Base-by-base conservation (phyloP, 495 filamentous ascomycete species). In the Extremus antarcticus region DNA sequence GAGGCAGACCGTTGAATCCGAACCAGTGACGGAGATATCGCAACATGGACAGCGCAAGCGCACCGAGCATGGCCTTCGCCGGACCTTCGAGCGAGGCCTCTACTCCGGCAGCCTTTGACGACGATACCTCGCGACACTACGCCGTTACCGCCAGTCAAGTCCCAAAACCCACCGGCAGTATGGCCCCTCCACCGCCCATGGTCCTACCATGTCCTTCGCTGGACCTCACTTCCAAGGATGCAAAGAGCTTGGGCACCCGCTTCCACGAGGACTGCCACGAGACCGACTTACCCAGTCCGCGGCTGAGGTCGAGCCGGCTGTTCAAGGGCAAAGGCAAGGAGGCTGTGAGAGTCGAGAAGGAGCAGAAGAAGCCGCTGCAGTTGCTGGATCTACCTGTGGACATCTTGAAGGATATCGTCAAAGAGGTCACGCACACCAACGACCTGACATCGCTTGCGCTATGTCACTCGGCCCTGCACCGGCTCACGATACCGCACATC, bases 371-470 rank as follows among this genome's bases (percentile, higher is more conserved):
- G n/a, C 73, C 74, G 23, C 56, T 76, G 43, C 57, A 57, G 24
- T 74, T 97, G 25, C 74, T 95, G 8, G 86, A 95, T 59, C 76
- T 97, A 11, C 91, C 91, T 0, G 71, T 94, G 55, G 91, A 97
- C 68, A 79, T 95, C 19, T 68, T 97, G 50, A 87, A 86, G 59
- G 78, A 90, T 58, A 91, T 97, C 53, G 80, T 94, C 51, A 91
- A 90, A 71, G 86, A 95, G 80, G 91, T 95, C 40, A 87, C 85
- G 2, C 83, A 91, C 59, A 91, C 87, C 15, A 94, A 89, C 65
- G 90, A 95, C 64, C 75, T 95, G 50, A 88, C 86, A 0, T 84
- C 88, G 15, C 73, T 95, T 25, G 88, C 90, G 7, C 72, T 89
- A 47, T 87, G 88, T 29, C 88, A 89, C 70, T 90, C 88, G 17